These are phyloP conservation scores for Camillea tinctor DNA, from an alignment of 2,329 filamentous ascomycete species.

Conservation along the genomic window DNA sequence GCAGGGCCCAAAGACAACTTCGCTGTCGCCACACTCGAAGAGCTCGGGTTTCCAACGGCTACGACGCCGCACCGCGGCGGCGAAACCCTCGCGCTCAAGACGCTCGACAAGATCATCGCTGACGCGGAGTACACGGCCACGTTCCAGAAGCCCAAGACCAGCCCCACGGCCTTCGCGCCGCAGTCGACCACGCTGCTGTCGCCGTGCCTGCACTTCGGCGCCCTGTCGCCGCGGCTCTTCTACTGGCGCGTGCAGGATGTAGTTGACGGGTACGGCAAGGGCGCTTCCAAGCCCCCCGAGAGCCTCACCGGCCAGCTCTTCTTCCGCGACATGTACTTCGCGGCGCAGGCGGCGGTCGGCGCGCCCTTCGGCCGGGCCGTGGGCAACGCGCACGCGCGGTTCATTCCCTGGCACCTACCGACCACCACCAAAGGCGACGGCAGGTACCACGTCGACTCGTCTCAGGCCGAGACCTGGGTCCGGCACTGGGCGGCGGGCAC, in stretches of 20 bases:
- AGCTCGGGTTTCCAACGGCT: slow-evolving; percentile 65
- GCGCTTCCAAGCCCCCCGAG: slow-evolving; percentile 62
- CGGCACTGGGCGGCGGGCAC: slow-evolving; percentile 65
- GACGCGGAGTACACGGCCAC: slow-evolving; percentile 68
- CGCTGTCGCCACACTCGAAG: slow-evolving; percentile 66
- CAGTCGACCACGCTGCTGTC: slow-evolving; percentile 73
- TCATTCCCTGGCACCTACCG: slow-evolving; percentile 76
- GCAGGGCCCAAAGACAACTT: slow-evolving; percentile 69
- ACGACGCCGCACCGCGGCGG: slow-evolving; percentile 69
- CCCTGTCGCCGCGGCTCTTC: slow-evolving; percentile 67
- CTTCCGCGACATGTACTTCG: slow-evolving; percentile 84
- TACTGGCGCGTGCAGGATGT: slow-evolving; percentile 70
- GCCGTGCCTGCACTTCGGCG: slow-evolving; percentile 73
- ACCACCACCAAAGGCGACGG: slow-evolving; percentile 53
- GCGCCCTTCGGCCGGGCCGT: slow-evolving; percentile 62
- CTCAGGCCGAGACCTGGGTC: slow-evolving; percentile 64
- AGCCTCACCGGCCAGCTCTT: slow-evolving; percentile 70
- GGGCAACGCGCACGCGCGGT: slow-evolving; percentile 66
- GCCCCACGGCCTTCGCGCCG: slow-evolving; percentile 70
- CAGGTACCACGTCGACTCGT: slow-evolving; percentile 63
- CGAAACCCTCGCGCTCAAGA: slow-evolving; percentile 62
- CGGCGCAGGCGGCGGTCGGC: slow-evolving; percentile 68
- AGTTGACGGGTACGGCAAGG: slow-evolving; percentile 54
- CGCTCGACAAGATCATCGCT: slow-evolving; percentile 57
- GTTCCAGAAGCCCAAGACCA: slow-evolving; percentile 75